Percentiles rank a stretch among this genome's conserved stretches.
Evolutionary conservation across 2,329 filamentous ascomycete genomes (phyloP).

Genomic region (Microcyclosporella mali): DNA sequence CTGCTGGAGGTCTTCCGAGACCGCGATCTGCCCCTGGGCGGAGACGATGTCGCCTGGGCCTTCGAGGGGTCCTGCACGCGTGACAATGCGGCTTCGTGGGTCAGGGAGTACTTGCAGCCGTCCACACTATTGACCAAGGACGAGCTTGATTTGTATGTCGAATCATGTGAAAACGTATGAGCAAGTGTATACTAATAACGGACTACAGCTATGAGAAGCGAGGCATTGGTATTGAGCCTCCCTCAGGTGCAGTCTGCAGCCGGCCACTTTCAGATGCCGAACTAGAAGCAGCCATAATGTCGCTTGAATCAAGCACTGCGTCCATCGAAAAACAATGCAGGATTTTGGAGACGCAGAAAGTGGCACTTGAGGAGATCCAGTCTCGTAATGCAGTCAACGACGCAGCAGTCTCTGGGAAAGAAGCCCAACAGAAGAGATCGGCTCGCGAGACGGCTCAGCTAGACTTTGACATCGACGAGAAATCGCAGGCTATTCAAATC

Average conservation of each 20-base stretch:
- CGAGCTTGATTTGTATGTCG: slow-evolving; percentile 42
- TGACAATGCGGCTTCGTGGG: slow-evolving; percentile 39
- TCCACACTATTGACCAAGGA: slow-evolving; percentile 44
- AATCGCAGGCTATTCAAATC: slow-evolving; percentile 25
- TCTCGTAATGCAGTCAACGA: slow-evolving; percentile 31
- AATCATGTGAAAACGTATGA: not conserved
- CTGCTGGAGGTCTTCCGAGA: slow-evolving; percentile 42
- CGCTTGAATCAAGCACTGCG: slow-evolving; percentile 59
- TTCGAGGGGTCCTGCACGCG: slow-evolving; percentile 41
- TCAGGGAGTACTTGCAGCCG: slow-evolving; percentile 42
- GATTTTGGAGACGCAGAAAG: slow-evolving; percentile 55
- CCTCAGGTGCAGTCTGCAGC: slow-evolving; percentile 1
- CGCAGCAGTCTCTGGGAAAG: slow-evolving; percentile 2
- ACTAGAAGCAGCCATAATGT: slow-evolving; percentile 54
- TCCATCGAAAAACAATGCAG: slow-evolving; percentile 60
- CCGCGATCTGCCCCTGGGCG: slow-evolving; percentile 38
- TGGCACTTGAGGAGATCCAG: slow-evolving; percentile 52
- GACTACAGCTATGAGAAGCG: slow-evolving; percentile 30
- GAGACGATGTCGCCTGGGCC: slow-evolving; percentile 43
- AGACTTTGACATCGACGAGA: slow-evolving; percentile 33
- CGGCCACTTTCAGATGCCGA: slow-evolving; percentile 55
- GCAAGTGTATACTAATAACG: not conserved
- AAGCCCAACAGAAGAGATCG: slow-evolving; percentile 18
- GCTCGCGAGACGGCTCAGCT: slow-evolving; percentile 38
- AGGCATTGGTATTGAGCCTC: slow-evolving; percentile 1